A percentile compares a stretch with the other conserved stretches of the same genome.
phyloP scores from a whole-genome alignment of 1,139 yeast genomes.

The Trichomonascaceae sp. region DNA sequence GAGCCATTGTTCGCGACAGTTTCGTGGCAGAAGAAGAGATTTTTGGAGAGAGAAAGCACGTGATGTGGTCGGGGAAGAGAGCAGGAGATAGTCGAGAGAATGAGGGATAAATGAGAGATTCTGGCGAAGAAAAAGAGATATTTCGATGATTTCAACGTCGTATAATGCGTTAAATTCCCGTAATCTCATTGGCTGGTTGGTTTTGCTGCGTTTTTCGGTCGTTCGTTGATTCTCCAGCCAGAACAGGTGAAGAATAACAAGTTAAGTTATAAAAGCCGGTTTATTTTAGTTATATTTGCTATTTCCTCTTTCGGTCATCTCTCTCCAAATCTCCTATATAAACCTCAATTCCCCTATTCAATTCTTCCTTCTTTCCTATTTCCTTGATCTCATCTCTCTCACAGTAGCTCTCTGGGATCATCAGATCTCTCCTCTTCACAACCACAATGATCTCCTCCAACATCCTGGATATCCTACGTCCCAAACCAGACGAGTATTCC shows the following conservation, averaged over 20 bases:
- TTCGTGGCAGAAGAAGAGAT: background rate
- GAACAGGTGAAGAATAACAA: background rate
- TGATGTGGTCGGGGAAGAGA: background rate
- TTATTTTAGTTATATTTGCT: too few species aligned
- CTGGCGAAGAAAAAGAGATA: too few species aligned
- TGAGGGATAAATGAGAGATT: background rate
- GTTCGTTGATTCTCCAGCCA: background rate
- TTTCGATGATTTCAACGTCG: too few species aligned
- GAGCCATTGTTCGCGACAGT: slow-evolving; percentile 4
- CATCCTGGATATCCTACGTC: slow-evolving; percentile 6
- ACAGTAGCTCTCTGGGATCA: background rate
- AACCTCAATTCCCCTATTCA: too few species aligned
- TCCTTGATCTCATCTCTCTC: background rate
- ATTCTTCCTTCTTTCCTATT: background rate
- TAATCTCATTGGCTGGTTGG: too few species aligned
- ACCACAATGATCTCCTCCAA: slow-evolving; percentile 4
- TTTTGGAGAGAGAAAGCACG: background rate
- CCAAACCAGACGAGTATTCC: slow-evolving; percentile 7
- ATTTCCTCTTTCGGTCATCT: too few species aligned
- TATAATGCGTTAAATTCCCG: too few species aligned
- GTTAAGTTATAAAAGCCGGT: background rate
- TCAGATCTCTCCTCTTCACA: background rate
- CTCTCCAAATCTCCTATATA: too few species aligned
- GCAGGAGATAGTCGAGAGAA: background rate
- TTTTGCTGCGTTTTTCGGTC: background rate